Percentiles rank a stretch among this genome's conserved stretches.
Evolutionary conservation across 2,329 filamentous ascomycete species (phyloP).

Genomic region (Fulvia fulva): DNA sequence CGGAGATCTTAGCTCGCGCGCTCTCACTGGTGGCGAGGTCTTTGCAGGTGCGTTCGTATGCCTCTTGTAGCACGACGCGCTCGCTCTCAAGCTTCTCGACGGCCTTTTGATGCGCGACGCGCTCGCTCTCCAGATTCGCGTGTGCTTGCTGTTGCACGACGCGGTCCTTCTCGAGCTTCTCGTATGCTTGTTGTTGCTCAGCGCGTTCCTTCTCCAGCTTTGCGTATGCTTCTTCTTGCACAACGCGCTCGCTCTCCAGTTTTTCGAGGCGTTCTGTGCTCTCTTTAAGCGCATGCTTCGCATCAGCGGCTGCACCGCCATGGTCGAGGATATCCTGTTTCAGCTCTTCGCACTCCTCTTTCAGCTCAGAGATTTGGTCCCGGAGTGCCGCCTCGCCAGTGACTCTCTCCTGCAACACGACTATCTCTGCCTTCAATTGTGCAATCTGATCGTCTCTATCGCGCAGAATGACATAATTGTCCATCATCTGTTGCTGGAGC

Average conservation of each 20-base stretch:
- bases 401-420: slow-evolving; percentile 20
- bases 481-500: slow-evolving; percentile 73
- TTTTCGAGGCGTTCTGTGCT: slow-evolving; percentile 23
- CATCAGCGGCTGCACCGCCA: slow-evolving; percentile 28
- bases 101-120: slow-evolving; percentile 26
- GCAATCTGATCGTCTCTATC: slow-evolving; percentile 90
- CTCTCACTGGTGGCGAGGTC: slow-evolving; percentile 74
- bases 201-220: slow-evolving; percentile 25
- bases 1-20: slow-evolving; percentile 48
- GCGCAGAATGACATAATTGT: too few relatives aligned
- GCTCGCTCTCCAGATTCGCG: slow-evolving; percentile 21
- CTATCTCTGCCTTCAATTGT: slow-evolving; percentile 61
- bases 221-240: slow-evolving; percentile 22
- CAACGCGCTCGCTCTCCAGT: slow-evolving; percentile 27
- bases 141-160: slow-evolving; percentile 24
- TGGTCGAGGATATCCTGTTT: slow-evolving; percentile 26
- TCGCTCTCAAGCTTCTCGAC: slow-evolving; percentile 19
- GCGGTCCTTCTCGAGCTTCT: slow-evolving; percentile 22
- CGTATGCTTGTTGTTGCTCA: slow-evolving; percentile 22
- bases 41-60: slow-evolving; percentile 66
- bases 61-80: slow-evolving; percentile 62
- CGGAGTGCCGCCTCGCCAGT: slow-evolving; percentile 25
- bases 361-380: slow-evolving; percentile 25
- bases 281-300: slow-evolving; percentile 30
- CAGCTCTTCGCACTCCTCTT: slow-evolving; percentile 24